Evolutionary conservation across 2,329 filamentous ascomycete species (phyloP).

Genomic region (Cytospora chrysosperma): DNA sequence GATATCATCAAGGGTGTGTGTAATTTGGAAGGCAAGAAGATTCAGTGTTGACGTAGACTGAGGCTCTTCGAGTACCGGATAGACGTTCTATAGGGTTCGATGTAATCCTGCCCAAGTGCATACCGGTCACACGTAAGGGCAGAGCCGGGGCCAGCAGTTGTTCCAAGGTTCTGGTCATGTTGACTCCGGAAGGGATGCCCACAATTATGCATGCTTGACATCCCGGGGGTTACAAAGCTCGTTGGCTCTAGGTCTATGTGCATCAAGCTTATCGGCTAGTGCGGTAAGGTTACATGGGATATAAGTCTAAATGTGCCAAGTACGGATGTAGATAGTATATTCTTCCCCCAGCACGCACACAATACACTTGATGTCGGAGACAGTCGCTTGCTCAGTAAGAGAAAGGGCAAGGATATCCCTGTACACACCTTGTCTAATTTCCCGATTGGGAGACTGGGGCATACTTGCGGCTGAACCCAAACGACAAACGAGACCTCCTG

Average conservation of each 20-base stretch:
- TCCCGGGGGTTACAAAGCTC: neutral
- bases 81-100: neutral
- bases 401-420: slow-evolving; percentile 8
- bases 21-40: slow-evolving; percentile 1
- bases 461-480: slow-evolving; percentile 14
- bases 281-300: neutral
- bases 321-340: too few species aligned
- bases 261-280: neutral
- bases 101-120: too few species aligned
- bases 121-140: too few species aligned
- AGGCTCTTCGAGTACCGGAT: slow-evolving; percentile 9
- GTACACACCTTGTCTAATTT: slow-evolving; percentile 3
- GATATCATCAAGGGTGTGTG: neutral
- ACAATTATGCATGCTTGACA: neutral
- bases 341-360: neutral
- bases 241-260: neutral
- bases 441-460: slow-evolving; percentile 14
- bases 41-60: too few species aligned
- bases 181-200: neutral
- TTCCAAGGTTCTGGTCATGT: neutral
- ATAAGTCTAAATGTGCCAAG: neutral
- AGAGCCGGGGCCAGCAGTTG: neutral
- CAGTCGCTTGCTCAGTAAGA: neutral
- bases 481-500: slow-evolving; percentile 20
- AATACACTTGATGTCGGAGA: slow-evolving; percentile 13